Conservation (phyloP, 192 early-diverging fungal genomes). For the Backusella tuberculispora region DNA sequence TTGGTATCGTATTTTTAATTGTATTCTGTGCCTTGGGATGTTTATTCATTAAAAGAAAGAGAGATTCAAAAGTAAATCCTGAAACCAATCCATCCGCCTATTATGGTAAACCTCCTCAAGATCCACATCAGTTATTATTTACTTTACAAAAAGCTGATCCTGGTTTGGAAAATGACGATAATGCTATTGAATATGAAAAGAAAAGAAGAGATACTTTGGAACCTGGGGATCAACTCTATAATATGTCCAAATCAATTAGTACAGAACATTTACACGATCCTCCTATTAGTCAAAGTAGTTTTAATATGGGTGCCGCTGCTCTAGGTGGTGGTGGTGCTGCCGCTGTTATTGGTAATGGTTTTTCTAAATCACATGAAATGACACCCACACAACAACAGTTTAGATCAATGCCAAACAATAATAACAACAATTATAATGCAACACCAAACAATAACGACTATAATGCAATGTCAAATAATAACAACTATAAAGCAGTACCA, state of each 20-base stretch:
- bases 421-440: not conserved
- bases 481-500: not conserved
- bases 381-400: not conserved
- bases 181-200: not conserved
- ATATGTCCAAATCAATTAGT: slow-evolving; percentile 19
- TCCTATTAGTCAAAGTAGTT: not conserved
- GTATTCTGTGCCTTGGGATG: slow-evolving; percentile 62
- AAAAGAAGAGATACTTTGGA: slow-evolving; percentile 2
- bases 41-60: slow-evolving; percentile 36
- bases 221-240: slow-evolving; percentile 3
- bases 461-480: not conserved
- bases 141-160: slow-evolving; percentile 18
- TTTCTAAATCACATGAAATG: not conserved
- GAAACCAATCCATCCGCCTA: slow-evolving; percentile 28
- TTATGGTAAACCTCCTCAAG: slow-evolving; percentile 39
- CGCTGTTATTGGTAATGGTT: not conserved
- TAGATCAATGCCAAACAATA: not conserved
- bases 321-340: slow-evolving; percentile 3
- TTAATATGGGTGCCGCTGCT: slow-evolving; percentile 12
- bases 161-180: not conserved
- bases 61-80: slow-evolving; percentile 21
- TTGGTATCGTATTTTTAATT: slow-evolving; percentile 67
- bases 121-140: slow-evolving; percentile 35
- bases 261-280: slow-evolving; percentile 9
- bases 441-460: not conserved